These are phyloP conservation scores for Cydonia oblonga DNA, from an alignment of 331 rosid genomes.

Conservation along the genomic window DNA sequence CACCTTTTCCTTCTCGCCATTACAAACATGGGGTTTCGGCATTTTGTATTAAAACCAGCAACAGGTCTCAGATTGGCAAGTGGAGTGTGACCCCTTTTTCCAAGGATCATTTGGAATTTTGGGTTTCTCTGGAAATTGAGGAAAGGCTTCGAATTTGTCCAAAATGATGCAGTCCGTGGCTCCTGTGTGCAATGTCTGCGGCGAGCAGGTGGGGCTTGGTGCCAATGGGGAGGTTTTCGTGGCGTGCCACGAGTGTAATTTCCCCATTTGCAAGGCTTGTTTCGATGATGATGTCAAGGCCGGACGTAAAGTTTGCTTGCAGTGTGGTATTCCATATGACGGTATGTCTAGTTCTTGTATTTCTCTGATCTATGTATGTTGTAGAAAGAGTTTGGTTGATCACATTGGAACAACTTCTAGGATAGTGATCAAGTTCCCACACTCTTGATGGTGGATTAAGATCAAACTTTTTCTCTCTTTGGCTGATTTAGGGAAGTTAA, in stretches of 20 bases:
- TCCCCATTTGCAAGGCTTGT: slow-evolving; percentile 77
- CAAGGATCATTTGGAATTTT: not conserved
- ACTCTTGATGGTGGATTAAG: not conserved
- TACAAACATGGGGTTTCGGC: slow-evolving; percentile 18
- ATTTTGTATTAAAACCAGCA: slow-evolving; percentile 43
- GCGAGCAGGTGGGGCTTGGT: slow-evolving; percentile 66
- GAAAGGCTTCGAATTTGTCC: not conserved
- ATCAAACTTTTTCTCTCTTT: not conserved
- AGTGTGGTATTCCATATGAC: slow-evolving; percentile 62
- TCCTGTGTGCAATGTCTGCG: slow-evolving; percentile 72
- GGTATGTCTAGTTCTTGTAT: slow-evolving; percentile 12
- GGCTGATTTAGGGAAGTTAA: not conserved
- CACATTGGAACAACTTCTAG: not conserved
- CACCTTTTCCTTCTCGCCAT: slow-evolving; percentile 5
- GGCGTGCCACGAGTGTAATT: slow-evolving; percentile 76
- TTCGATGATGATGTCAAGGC: slow-evolving; percentile 56
- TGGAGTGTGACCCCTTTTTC: not conserved
- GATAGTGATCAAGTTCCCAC: not conserved
- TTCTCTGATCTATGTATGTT: not conserved
- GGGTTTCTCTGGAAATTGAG: slow-evolving; percentile 18
- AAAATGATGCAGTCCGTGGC: slow-evolving; percentile 79
- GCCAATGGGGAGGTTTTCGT: slow-evolving; percentile 70
- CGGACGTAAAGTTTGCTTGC: slow-evolving; percentile 68
- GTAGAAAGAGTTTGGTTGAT: not conserved
- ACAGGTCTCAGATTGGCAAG: slow-evolving; percentile 11